Base-by-base conservation (phyloP, 306 rosid genomes). In the Cucumis cinereus region DNA sequence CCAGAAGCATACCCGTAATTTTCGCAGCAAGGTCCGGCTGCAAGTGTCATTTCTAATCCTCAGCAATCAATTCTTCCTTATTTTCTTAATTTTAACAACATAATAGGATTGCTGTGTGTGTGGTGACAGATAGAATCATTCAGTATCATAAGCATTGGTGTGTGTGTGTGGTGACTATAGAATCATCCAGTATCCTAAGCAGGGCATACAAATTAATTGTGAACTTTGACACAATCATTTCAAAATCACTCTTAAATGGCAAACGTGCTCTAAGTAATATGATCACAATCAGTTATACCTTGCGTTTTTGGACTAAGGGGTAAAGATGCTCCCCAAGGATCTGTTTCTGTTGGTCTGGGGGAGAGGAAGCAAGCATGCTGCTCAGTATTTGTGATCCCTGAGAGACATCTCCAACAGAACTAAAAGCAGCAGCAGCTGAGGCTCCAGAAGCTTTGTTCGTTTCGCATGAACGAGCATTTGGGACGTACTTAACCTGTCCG, bases 1-100 rank as follows among this genome's bases (percentile, higher is more conserved):
- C 97, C 88, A 91, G 81, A 64, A 93, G 93, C 98, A 93, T 93
- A 78, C 98, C 97, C 17, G 98, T 93, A 35, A 93, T 87, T 82
- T 93, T 93, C 15, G 93, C 81, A n/a, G 91, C 88, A 53, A 89
- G 85, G 58, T 75, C 84, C 72, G 96, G 91, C 97, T 93, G 92
- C 86, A 83, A 59, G 76, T 75, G 40, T 8, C 62, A 69, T 43
- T 67, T 30, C 7, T 15, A 33, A 33, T 62, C 7, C 43, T 35
- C 70, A 33, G 23, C 33, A 47, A 23, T 24, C 36, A 24, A 57
- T 23, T 14, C 63, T 52, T 56, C 0, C 15, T 55, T 20, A 22
- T 56, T 55, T 53, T 53, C 26, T 41, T 3, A 26, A 26, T 26
- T 40, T 6, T 40, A 40, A 40, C 10, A 8, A 40, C 43, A 40